A percentile compares a stretch with the other conserved stretches of the same genome.
phyloP scores from a whole-genome alignment of 169 alveolate species.

The Ophryocystis elektroscirrha region DNA sequence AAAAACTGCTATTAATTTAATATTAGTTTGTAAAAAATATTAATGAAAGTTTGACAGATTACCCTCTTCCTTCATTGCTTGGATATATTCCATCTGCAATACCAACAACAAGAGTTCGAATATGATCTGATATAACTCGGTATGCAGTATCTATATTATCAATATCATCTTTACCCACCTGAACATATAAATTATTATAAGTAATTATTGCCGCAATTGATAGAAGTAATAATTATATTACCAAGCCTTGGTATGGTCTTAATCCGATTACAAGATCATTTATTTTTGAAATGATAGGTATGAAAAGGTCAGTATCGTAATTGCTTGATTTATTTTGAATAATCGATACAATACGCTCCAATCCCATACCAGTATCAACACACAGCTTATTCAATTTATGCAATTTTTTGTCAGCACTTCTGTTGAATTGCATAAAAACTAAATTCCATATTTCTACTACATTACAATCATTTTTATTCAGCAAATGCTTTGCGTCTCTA shows the following conservation, averaged over 20 bases:
- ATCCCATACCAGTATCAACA: constrained; percentile 78
- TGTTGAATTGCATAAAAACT: constrained; percentile 74
- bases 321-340: constrained; percentile 50
- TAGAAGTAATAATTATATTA: too few relatives aligned
- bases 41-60: background rate
- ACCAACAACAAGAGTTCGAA: constrained; percentile 64
- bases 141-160: constrained; percentile 59
- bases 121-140: constrained; percentile 75
- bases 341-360: constrained; percentile 67
- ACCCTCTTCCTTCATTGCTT: constrained; percentile 55
- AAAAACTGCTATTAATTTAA: background rate
- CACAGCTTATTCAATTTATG: constrained; percentile 59
- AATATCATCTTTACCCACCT: constrained; percentile 43
- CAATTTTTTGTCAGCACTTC: constrained; percentile 51
- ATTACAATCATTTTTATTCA: constrained; percentile 68
- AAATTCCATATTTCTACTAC: constrained; percentile 79
- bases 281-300: constrained; percentile 46
- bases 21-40: too few relatives aligned
- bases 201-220: too few relatives aligned
- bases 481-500: constrained; percentile 61
- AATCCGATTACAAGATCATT: constrained; percentile 35
- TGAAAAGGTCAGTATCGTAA: constrained; percentile 71
- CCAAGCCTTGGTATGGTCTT: constrained; percentile 50
- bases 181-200: background rate
- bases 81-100: constrained; percentile 70